Evolutionary conservation across 306 rosid species (phyloP).

Genomic region (Pterocarpus santalinus): DNA sequence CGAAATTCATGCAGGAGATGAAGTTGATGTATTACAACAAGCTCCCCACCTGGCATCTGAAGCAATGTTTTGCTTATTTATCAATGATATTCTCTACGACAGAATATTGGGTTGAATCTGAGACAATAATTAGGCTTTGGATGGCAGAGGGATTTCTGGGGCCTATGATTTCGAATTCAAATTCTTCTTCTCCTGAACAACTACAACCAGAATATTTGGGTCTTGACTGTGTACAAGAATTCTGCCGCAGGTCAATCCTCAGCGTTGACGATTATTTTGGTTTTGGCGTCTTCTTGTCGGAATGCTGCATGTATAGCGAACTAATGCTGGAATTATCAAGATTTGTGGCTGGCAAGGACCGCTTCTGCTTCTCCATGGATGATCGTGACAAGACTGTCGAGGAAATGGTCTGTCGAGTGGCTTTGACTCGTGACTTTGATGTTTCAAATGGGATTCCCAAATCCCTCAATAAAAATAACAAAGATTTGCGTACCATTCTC

Average conservation of each 20-base stretch:
- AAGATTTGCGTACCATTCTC: background rate
- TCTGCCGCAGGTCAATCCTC: background rate
- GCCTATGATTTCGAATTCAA: background rate
- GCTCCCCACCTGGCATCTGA: background rate
- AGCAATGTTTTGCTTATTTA: slow-evolving; percentile 20
- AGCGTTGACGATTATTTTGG: background rate
- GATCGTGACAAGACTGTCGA: background rate
- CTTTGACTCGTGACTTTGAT: background rate
- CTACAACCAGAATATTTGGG: slow-evolving; percentile 1
- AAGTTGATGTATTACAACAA: background rate
- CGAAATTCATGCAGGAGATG: background rate
- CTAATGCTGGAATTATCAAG: too few species aligned
- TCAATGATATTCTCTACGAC: background rate
- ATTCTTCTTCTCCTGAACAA: background rate
- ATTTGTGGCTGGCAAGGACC: background rate
- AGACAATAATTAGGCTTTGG: slow-evolving; percentile 7
- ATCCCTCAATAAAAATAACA: background rate
- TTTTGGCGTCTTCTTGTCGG: too few species aligned
- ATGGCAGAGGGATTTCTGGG: slow-evolving; percentile 18
- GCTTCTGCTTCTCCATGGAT: background rate
- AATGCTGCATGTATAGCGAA: background rate
- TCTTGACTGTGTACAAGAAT: background rate
- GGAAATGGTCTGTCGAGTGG: background rate
- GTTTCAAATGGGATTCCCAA: background rate
- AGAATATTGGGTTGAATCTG: background rate